A percentile compares a stretch with the other conserved stretches of the same genome.
Conservation (phyloP, 768 basidiomycete genomes). For the Kwoniella bestiolae region DNA sequence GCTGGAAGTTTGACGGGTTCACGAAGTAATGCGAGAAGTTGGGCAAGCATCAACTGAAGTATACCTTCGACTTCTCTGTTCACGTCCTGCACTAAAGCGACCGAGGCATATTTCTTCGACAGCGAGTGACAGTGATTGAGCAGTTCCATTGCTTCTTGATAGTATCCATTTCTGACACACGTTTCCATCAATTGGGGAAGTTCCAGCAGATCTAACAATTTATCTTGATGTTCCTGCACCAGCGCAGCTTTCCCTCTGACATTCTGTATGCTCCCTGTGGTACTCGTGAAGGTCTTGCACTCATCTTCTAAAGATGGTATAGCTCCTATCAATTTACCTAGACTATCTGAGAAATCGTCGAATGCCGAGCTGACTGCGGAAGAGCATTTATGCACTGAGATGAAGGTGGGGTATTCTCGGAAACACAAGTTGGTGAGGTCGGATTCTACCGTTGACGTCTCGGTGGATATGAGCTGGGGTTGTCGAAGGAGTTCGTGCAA, state of each 20-base stretch:
- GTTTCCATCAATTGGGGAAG: conserved; percentile 88
- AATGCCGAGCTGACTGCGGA: conserved; percentile 74
- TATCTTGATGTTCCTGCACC: conserved; percentile 93
- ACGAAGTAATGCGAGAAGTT: conserved; percentile 75
- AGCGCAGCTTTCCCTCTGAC: conserved; percentile 75
- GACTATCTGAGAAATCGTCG: conserved; percentile 72
- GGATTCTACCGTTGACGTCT: conserved; percentile 82
- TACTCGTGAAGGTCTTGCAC: conserved; percentile 73
- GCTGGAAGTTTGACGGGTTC: conserved; percentile 87
- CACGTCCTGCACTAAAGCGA: conserved; percentile 63
- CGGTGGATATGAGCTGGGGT: conserved; percentile 76
- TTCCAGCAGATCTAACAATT: conserved; percentile 87
- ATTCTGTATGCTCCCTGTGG: conserved; percentile 70
- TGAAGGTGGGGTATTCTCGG: conserved; percentile 87
- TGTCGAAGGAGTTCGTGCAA: conserved; percentile 73
- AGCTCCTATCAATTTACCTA: conserved; percentile 67
- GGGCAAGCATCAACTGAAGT: conserved; percentile 66
- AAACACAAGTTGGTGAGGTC: conserved; percentile 88
- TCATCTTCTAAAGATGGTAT: conserved; percentile 78
- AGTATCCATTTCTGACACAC: conserved; percentile 89
- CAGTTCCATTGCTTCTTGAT: conserved; percentile 86
- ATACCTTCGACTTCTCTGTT: conserved; percentile 61
- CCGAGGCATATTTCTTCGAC: conserved; percentile 60
- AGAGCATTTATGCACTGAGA: conserved; percentile 81
- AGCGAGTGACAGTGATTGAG: conserved; percentile 70